A percentile compares a stretch with the other conserved stretches of the same genome.
phyloP scores from a whole-genome alignment of 2,329 filamentous ascomycete species.

The Colletotrichum navitas region DNA sequence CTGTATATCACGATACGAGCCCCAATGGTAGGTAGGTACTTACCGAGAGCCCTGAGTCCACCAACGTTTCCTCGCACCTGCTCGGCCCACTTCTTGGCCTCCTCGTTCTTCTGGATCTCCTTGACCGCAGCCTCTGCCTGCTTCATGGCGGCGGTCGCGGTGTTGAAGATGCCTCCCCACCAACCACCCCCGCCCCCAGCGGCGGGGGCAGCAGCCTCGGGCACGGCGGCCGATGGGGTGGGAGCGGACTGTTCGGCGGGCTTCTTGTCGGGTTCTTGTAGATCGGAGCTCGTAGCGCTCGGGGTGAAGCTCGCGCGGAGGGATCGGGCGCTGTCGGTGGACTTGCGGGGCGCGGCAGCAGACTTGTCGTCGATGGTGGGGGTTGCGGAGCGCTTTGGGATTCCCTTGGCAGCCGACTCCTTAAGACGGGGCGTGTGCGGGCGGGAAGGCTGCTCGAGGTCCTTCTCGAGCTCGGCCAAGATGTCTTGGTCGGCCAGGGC shows the following conservation, averaged over 20 bases:
- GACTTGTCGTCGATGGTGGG: slow-evolving; percentile 75
- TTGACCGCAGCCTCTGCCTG: slow-evolving; percentile 93
- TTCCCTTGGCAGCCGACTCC: slow-evolving; percentile 60
- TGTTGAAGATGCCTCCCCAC: slow-evolving; percentile 90
- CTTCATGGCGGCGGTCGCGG: slow-evolving; percentile 87
- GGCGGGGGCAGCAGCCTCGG: slow-evolving; percentile 45
- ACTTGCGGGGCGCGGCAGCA: slow-evolving; percentile 69
- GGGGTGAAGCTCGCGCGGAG: slow-evolving; percentile 80
- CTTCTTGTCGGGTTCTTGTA: slow-evolving; percentile 69
- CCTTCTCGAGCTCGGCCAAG: slow-evolving; percentile 85
- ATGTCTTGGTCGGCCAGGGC: slow-evolving; percentile 75
- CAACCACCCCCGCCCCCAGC: slow-evolving; percentile 75
- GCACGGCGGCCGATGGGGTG: slow-evolving; percentile 62
- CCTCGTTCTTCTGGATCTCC: slow-evolving; percentile 95
- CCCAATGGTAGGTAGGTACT: slow-evolving; percentile 44
- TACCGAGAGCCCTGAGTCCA: slow-evolving; percentile 81
- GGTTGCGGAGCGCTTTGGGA: slow-evolving; percentile 63
- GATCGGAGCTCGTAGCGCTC: slow-evolving; percentile 73
- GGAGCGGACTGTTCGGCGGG: slow-evolving; percentile 56
- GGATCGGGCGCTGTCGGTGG: slow-evolving; percentile 80
- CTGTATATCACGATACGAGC: slow-evolving; percentile 17
- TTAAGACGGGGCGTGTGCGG: slow-evolving; percentile 85
- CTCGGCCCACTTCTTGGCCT: slow-evolving; percentile 95
- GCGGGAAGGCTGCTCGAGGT: slow-evolving; percentile 72
- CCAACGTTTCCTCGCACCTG: slow-evolving; percentile 92